phyloP scores from a whole-genome alignment of 176 grass and related monocot genomes.

The Aechmea fasciata region DNA sequence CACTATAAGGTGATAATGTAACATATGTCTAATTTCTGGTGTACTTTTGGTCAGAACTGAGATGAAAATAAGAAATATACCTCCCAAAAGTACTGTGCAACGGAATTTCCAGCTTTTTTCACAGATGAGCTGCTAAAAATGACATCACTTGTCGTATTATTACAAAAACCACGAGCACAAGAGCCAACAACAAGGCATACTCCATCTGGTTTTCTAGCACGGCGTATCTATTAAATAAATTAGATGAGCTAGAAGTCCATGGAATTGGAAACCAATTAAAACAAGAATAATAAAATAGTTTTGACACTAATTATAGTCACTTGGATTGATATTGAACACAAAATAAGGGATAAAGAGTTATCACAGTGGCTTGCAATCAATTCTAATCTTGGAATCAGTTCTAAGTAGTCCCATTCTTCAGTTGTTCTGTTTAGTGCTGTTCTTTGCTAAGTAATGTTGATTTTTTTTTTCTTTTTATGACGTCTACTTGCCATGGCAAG shows the following conservation, averaged over 20 bases:
- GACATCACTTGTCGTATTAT: constrained; percentile 68
- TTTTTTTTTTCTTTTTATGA: no score
- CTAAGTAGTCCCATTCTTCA: no score
- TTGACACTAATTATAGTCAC: background rate
- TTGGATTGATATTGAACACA: background rate
- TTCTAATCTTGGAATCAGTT: no score
- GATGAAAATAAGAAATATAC: constrained; percentile 27
- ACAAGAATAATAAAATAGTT: background rate
- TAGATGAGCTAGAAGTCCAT: background rate
- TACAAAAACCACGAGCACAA: constrained; percentile 69
- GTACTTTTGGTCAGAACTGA: background rate
- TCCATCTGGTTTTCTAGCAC: constrained; percentile 82
- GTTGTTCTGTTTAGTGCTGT: no score
- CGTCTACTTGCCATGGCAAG: no score
- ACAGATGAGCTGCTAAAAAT: constrained; percentile 79
- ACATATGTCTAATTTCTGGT: background rate
- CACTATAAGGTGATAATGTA: background rate
- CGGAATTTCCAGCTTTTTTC: constrained; percentile 42
- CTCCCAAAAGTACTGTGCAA: constrained; percentile 91
- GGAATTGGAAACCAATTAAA: background rate
- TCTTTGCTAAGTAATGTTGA: no score
- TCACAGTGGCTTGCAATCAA: no score
- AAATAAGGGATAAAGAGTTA: no score
- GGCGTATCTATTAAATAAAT: constrained; percentile 45
- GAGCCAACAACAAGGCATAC: constrained; percentile 89